Base-by-base conservation (phyloP, 129 eudicot species). In the Apium graveolens region DNA sequence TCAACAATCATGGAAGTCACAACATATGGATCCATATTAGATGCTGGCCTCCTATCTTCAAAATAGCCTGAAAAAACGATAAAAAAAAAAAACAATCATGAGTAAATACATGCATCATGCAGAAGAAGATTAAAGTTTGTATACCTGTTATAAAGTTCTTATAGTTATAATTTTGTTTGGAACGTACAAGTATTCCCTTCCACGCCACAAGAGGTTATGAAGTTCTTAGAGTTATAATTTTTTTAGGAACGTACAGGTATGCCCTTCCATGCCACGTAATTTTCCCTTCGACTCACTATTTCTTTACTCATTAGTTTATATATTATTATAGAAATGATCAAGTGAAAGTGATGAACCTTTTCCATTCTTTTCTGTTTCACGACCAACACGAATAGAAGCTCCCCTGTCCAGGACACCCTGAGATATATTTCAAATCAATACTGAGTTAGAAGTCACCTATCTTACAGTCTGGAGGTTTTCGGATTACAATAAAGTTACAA, bases 11-110 rank as follows among this genome's bases (percentile, higher is more conserved):
- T 29, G 71, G 71, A 65, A 29, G 71, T 65, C 39, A 65, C 71
- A 14, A 65, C 71, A 65, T 65, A 65, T 12, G 71, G 71, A 65
- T 65, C 71, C 71, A 65, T 65, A 65, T 65, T 65, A 14, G 71
- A 65, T 31, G 71, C 71, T 65, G 71, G 71, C 71, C 71, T 65
- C 34, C 71, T 65, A 31, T 65, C 71, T 31, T 65, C 71, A 31
- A 65, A 65, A 31, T 65, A 65, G 38, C 71, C 71, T 65, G 71
- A 29, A 27, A 62, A 63, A 1, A 0, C 32, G 32, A 57, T 57
- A 24, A 57, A 57, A 55, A 29, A 57, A 24, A 24, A 57, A 57
- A 55, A 29, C 65, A 24, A 2, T 55, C 10, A 13, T 21, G 3
- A 24, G 29, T 53, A 24, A 21, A 0, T 21, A 26, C 27, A 7